A percentile compares a stretch with the other conserved stretches of the same genome.
These are phyloP conservation scores for Hypoxylon sp. DNA, from an alignment of 2,329 filamentous ascomycete species.

Conservation along the genomic window DNA sequence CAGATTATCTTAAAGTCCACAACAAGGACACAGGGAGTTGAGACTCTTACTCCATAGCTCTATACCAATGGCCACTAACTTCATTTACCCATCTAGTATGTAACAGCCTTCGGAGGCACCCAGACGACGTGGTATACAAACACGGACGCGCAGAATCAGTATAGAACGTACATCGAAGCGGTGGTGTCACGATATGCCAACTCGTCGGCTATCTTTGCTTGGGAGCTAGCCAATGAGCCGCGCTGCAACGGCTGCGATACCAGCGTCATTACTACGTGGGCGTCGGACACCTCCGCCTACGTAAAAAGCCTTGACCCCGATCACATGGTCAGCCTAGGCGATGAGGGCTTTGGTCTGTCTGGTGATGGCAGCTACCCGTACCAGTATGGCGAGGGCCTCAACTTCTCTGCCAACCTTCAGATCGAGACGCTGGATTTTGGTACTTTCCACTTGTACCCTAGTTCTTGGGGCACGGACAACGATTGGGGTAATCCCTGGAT, in stretches of 20 bases:
- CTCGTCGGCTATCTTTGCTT: conserved; percentile 65
- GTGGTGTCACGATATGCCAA: conserved; percentile 63
- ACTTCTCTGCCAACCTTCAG: conserved; percentile 60
- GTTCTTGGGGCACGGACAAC: conserved; percentile 53
- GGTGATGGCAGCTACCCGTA: conserved; percentile 68
- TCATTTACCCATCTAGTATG: conserved; percentile 58
- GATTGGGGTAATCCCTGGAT: conserved; percentile 57
- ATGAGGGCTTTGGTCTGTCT: conserved; percentile 64
- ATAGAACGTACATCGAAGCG: conserved; percentile 64
- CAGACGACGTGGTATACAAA: conserved; percentile 70
- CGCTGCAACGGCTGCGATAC: conserved; percentile 69
- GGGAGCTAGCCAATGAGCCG: conserved; percentile 69
- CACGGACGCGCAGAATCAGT: conserved; percentile 65
- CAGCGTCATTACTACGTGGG: conserved; percentile 70
- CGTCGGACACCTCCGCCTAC: conserved; percentile 67
- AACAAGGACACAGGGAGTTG: neutral
- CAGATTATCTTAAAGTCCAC: neutral
- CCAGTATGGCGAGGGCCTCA: conserved; percentile 63
- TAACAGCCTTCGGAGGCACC: conserved; percentile 67
- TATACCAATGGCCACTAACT: neutral
- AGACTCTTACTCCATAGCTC: neutral
- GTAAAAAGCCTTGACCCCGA: conserved; percentile 73
- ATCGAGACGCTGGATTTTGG: conserved; percentile 50
- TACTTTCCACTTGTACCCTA: conserved; percentile 57
- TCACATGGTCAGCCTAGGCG: conserved; percentile 75